Conservation (phyloP, 352 stramenopile species). For the Phytophthora melonis region DNA sequence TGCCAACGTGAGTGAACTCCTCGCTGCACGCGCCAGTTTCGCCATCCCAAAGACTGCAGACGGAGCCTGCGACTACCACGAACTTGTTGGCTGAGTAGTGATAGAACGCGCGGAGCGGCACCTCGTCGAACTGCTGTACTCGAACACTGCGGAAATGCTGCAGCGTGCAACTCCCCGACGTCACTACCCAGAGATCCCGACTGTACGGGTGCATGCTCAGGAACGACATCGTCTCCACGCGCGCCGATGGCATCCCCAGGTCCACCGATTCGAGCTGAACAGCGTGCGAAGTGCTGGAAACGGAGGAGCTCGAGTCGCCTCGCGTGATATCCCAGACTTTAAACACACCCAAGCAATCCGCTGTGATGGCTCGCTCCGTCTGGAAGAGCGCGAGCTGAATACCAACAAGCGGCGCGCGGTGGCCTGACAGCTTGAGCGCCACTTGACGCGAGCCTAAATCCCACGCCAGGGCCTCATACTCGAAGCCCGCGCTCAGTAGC, state of each 20-base stretch:
- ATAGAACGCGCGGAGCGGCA: constrained; percentile 77
- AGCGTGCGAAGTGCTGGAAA: constrained; percentile 51
- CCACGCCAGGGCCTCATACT: constrained; percentile 87
- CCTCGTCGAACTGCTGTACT: constrained; percentile 75
- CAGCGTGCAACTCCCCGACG: constrained; percentile 56
- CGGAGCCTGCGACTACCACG: constrained; percentile 61
- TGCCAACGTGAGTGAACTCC: constrained; percentile 66
- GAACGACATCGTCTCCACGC: constrained; percentile 67
- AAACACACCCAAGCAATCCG: constrained; percentile 73
- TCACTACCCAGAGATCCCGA: constrained; percentile 72
- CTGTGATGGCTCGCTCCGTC: constrained; percentile 85
- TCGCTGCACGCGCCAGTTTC: constrained; percentile 59
- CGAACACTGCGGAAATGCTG: constrained; percentile 66
- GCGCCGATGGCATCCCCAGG: constrained; percentile 57
- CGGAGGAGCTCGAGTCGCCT: constrained; percentile 36
- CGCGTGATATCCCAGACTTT: constrained; percentile 90
- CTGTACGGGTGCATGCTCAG: constrained; percentile 59
- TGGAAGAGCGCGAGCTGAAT: constrained; percentile 79
- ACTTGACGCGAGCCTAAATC: constrained; percentile 83
- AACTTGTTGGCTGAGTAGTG: constrained; percentile 78
- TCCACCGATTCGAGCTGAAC: constrained; percentile 76
- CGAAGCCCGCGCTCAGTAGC: constrained; percentile 84
- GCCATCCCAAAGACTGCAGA: constrained; percentile 82
- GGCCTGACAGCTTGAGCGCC: constrained; percentile 70
- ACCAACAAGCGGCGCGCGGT: constrained; percentile 79